Evolutionary conservation across 2,329 filamentous ascomycete genomes (phyloP).

Genomic region (Penicillium sp.): DNA sequence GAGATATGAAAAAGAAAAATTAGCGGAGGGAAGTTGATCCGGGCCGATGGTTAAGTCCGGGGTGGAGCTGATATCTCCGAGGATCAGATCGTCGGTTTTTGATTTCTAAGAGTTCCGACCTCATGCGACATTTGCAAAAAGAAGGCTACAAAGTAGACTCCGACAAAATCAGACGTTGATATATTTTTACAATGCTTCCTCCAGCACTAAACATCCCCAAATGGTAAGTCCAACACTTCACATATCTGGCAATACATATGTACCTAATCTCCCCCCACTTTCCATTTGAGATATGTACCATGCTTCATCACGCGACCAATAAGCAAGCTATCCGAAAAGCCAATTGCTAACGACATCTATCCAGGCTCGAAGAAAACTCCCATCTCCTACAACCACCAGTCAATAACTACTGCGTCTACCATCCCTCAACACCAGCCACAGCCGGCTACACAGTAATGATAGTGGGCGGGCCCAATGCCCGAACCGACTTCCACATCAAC

Average conservation of each 20-base stretch:
- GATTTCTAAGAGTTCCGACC: not conserved
- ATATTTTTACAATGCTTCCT: conserved; percentile 24
- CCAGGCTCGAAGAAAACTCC: conserved; percentile 79
- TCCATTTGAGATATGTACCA: not conserved
- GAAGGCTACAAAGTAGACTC: not conserved
- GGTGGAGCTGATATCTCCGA: conserved; percentile 22
- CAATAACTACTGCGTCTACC: conserved; percentile 96
- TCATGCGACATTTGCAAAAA: not conserved
- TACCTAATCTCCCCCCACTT: conserved; percentile 13
- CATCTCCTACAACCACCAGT: conserved; percentile 88
- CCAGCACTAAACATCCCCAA: conserved; percentile 40
- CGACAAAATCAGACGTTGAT: not conserved
- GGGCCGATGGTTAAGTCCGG: conserved; percentile 21
- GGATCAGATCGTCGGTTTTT: conserved; percentile 8
- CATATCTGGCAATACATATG: not conserved
- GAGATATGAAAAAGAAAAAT: conserved; percentile 28
- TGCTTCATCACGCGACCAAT: conserved; percentile 11
- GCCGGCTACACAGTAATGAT: conserved; percentile 88
- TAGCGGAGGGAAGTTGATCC: conserved; percentile 23
- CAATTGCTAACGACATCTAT: not conserved
- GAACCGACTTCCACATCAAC: conserved; percentile 98
- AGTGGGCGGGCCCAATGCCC: conserved; percentile 88
- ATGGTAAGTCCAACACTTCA: conserved; percentile 28
- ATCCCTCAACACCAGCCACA: conserved; percentile 57
- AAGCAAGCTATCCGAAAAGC: not conserved